Conservation (phyloP, 2,329 filamentous ascomycete genomes). For the Penicillium janthinellum region DNA sequence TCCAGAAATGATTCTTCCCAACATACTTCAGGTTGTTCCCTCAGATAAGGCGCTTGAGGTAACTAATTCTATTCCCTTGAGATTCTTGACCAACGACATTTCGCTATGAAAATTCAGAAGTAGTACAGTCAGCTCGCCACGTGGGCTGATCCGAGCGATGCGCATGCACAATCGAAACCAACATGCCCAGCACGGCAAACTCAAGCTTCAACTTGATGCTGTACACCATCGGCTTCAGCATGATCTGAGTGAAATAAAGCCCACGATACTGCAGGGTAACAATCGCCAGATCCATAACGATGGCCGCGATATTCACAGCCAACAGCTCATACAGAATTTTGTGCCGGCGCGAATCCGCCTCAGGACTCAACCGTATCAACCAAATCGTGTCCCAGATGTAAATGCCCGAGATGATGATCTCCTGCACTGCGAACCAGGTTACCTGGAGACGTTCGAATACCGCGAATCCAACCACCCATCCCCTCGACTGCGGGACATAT, state of each 20-base stretch:
- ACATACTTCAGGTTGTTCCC: no score
- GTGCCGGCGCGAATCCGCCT: slow-evolving; percentile 21
- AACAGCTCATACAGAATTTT: slow-evolving; percentile 44
- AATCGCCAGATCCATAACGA: slow-evolving; percentile 46
- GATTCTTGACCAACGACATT: not conserved
- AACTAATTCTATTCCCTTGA: no score
- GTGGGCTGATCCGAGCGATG: not conserved
- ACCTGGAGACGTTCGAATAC: slow-evolving; percentile 12
- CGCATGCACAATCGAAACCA: slow-evolving; percentile 29
- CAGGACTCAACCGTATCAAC: slow-evolving; percentile 31
- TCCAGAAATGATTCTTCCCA: no score
- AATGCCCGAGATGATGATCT: slow-evolving; percentile 30
- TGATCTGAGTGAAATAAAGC: slow-evolving; percentile 38
- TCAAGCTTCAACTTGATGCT: slow-evolving; percentile 53
- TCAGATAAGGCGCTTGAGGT: no score
- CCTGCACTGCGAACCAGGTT: slow-evolving; percentile 16
- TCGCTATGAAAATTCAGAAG: slow-evolving; percentile 7
- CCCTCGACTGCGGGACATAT: slow-evolving; percentile 25
- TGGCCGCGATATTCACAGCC: slow-evolving; percentile 45
- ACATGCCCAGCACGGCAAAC: slow-evolving; percentile 53
- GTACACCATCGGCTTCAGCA: slow-evolving; percentile 36
- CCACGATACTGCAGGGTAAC: slow-evolving; percentile 40
- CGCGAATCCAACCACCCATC: slow-evolving; percentile 4
- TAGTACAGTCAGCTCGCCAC: slow-evolving; percentile 6
- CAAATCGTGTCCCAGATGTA: slow-evolving; percentile 53